phyloP scores from a whole-genome alignment of 1,284 basidiomycete species.

The Boletus hoseneyae region DNA sequence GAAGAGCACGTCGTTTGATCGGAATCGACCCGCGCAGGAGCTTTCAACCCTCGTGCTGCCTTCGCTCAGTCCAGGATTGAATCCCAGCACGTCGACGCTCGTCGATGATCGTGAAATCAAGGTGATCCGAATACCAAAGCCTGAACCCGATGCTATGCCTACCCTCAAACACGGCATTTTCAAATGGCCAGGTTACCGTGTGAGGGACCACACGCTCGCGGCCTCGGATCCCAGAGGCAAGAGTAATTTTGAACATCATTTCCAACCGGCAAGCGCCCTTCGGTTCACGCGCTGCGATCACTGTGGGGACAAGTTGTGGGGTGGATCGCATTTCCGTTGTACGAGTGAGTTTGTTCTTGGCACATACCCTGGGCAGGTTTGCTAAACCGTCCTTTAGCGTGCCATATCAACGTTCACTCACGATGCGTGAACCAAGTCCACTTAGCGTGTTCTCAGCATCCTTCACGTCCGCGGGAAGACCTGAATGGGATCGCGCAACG shows the following conservation, averaged over 20 bases:
- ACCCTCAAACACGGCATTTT: conserved; percentile 49
- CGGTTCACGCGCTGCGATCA: conserved; percentile 92
- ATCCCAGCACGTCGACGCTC: conserved; percentile 25
- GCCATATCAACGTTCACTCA: conserved; percentile 70
- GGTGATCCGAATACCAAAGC: conserved; percentile 20
- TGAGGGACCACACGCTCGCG: conserved; percentile 33
- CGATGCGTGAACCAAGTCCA: conserved; percentile 66
- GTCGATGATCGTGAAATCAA: conserved; percentile 32
- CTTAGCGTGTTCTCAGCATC: conserved; percentile 53
- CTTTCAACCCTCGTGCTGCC: conserved; percentile 21
- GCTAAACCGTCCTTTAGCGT: conserved; percentile 42
- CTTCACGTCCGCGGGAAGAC: conserved; percentile 36
- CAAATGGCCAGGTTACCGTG: conserved; percentile 61
- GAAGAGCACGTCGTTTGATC: conserved; percentile 36
- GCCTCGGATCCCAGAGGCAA: conserved; percentile 40
- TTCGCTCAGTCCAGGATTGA: conserved; percentile 29
- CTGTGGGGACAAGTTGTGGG: conserved; percentile 99
- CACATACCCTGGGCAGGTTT: not conserved
- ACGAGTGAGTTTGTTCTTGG: conserved; percentile 47
- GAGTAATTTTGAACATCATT: conserved; percentile 68
- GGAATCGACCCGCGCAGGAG: conserved; percentile 27
- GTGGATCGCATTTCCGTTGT: conserved; percentile 90
- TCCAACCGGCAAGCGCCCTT: conserved; percentile 87
- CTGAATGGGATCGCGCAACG: conserved; percentile 22
- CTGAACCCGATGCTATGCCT: conserved; percentile 34